Conservation (phyloP, 192 early-diverging fungal species). For the Umbelopsis vinacea region DNA sequence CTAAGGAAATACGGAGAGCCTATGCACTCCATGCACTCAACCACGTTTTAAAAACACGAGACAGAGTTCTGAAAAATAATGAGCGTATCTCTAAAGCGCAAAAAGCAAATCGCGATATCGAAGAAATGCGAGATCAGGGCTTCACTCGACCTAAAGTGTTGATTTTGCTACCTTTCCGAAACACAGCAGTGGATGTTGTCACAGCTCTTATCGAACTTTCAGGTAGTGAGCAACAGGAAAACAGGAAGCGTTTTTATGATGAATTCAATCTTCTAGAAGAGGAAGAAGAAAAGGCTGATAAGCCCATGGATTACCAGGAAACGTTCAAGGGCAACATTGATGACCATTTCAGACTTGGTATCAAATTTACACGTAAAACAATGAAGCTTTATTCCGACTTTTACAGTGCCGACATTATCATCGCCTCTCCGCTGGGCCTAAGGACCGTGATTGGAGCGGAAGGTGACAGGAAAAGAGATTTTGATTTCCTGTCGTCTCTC, state of each 20-base stretch:
- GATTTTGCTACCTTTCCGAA: constrained; percentile 87
- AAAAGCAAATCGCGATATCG: constrained; percentile 54
- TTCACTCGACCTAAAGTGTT: constrained; percentile 94
- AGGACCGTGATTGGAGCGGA: constrained; percentile 83
- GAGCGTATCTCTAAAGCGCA: constrained; percentile 70
- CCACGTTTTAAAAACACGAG: constrained; percentile 83
- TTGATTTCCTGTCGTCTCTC: constrained; percentile 93
- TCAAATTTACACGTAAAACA: constrained; percentile 86
- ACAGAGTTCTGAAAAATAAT: constrained; percentile 81
- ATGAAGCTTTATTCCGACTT: constrained; percentile 89
- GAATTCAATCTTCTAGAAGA: constrained; percentile 74
- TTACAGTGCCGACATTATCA: constrained; percentile 88
- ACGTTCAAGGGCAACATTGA: constrained; percentile 96
- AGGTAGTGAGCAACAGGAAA: constrained; percentile 82
- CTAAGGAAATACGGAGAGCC: constrained; percentile 68
- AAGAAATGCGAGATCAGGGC: constrained; percentile 91
- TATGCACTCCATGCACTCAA: constrained; percentile 90
- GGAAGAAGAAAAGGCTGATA: constrained; percentile 59
- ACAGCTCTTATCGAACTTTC: constrained; percentile 75
- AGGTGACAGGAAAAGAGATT: constrained; percentile 88
- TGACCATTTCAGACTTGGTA: constrained; percentile 91
- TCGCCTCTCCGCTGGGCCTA: constrained; percentile 92
- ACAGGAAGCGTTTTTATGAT: constrained; percentile 82
- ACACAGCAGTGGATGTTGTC: constrained; percentile 80
- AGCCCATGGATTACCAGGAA: constrained; percentile 79